Base-by-base conservation (phyloP, 305 asterid species). In the Fraxinus angustifolia region DNA sequence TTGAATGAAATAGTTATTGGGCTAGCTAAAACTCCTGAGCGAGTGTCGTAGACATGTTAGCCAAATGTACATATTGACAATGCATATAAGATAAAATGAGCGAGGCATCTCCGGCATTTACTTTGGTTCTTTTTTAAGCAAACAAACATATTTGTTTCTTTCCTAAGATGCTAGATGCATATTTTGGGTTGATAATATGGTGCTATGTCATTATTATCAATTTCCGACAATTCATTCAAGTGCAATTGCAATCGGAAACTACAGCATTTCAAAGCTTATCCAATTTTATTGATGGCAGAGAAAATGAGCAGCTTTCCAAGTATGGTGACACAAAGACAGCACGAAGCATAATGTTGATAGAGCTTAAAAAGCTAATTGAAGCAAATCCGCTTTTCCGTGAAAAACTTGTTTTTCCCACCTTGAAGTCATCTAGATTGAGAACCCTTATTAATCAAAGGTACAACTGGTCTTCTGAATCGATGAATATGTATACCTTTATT, bases 281-380 rank as follows among this genome's bases (percentile, higher is more conserved):
- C n/a, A 8, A 80, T 60, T 65, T 79, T 28, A 58, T 65, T 83
- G 81, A 79, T 84, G 79, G 79, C 93, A 93, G 97, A 91, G 97
- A 93, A 80, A 93, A 93, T 62, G 97, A 93, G 89, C 97, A 93
- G 89, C 97, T 93, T 68, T 93, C 97, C 71, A 93, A 93, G 81
- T 93, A 93, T 85, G 97, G 97, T 8, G 97, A 93, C 90, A 93
- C 97, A 70, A 93, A 93, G 89, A 89, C 97, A 71, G 97, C 97
- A 74, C 95, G 97, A 30, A 90, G 93, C 89, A 92, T 92, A 83
- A 93, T 93, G 97, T 82, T 93, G 88, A 84, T 91, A 82, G 97
- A 93, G 86, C 95, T 93, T 42, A 93, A 92, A 82, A 93, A 93
- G 82, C 81, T 93, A 76, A 93, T 93, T 38, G 97, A 93, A 84